Evolutionary conservation across 179 eudicot species (phyloP).

Genomic region (Heliamphora pulchella): DNA sequence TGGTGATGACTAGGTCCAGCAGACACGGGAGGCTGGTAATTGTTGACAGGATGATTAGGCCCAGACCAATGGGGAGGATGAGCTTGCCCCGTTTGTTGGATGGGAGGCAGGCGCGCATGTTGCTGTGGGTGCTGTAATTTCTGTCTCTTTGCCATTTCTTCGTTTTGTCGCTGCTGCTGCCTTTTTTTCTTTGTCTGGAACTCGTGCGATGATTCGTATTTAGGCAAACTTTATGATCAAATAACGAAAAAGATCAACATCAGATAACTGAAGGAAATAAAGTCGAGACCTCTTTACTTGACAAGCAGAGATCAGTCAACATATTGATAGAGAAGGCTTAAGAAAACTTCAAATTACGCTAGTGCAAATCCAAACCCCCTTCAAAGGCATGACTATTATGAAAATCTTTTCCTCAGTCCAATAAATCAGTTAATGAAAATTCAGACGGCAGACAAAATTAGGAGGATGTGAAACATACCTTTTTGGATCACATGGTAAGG

Average conservation of each 20-base stretch:
- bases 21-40: slow-evolving; percentile 34
- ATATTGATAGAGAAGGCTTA: background rate
- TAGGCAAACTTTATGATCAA: slow-evolving; percentile 52
- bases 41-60: slow-evolving; percentile 34
- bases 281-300: background rate
- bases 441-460: background rate
- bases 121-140: slow-evolving; percentile 61
- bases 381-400: background rate
- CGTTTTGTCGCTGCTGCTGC: slow-evolving; percentile 61
- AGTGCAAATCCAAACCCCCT: background rate
- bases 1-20: slow-evolving; percentile 43
- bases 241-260: slow-evolving; percentile 8
- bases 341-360: background rate
- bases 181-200: slow-evolving; percentile 76
- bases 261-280: background rate
- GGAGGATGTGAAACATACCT: slow-evolving; percentile 30
- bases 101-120: slow-evolving; percentile 62
- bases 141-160: slow-evolving; percentile 61
- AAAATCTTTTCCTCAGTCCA: background rate
- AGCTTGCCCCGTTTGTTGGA: slow-evolving; percentile 46
- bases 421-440: background rate
- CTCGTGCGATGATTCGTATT: slow-evolving; percentile 76
- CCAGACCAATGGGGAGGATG: slow-evolving; percentile 45
- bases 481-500: slow-evolving; percentile 77
- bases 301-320: background rate